A percentile compares a stretch with the other conserved stretches of the same genome.
Conservation (phyloP, 2,329 filamentous ascomycete genomes). For the Aspergillus alliaceus region DNA sequence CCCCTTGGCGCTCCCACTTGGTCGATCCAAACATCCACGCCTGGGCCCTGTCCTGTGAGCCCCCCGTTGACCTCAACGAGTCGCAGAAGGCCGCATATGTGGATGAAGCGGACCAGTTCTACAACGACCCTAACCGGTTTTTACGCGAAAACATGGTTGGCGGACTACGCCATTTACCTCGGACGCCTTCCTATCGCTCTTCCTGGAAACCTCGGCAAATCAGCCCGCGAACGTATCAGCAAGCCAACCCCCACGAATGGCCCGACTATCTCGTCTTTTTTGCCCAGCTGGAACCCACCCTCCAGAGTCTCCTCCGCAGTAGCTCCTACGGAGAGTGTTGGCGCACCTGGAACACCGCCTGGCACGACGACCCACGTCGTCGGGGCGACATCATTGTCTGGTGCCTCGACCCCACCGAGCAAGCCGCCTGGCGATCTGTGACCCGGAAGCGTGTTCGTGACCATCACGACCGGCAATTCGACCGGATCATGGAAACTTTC, state of each 20-base stretch:
- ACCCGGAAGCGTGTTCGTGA: conserved; percentile 24
- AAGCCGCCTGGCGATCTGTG: conserved; percentile 35
- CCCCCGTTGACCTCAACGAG: conserved; percentile 68
- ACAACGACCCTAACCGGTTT: conserved; percentile 63
- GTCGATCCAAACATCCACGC: conserved; percentile 72
- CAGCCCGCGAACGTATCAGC: conserved; percentile 6
- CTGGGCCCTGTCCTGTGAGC: conserved; percentile 87
- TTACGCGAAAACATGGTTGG: conserved; percentile 54
- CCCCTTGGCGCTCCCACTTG: conserved; percentile 89
- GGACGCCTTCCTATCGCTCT: conserved; percentile 32
- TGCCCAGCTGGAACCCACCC: conserved; percentile 54
- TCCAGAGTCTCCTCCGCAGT: conserved; percentile 44
- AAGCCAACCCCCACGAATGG: conserved; percentile 38
- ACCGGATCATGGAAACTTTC: conserved; percentile 36
- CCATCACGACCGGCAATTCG: conserved; percentile 33
- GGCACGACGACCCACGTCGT: conserved; percentile 63
- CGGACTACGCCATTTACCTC: conserved; percentile 34
- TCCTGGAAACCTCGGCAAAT: not conserved
- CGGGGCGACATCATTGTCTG: conserved; percentile 64
- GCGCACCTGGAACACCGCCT: conserved; percentile 61
- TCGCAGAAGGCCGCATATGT: conserved; percentile 67
- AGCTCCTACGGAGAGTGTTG: conserved; percentile 59
- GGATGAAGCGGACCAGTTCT: conserved; percentile 92
- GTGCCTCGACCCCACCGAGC: conserved; percentile 46
- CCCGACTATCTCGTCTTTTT: conserved; percentile 57